Evolutionary conservation across 2,329 filamentous ascomycete genomes (phyloP).

Genomic region (Metarhizium album): DNA sequence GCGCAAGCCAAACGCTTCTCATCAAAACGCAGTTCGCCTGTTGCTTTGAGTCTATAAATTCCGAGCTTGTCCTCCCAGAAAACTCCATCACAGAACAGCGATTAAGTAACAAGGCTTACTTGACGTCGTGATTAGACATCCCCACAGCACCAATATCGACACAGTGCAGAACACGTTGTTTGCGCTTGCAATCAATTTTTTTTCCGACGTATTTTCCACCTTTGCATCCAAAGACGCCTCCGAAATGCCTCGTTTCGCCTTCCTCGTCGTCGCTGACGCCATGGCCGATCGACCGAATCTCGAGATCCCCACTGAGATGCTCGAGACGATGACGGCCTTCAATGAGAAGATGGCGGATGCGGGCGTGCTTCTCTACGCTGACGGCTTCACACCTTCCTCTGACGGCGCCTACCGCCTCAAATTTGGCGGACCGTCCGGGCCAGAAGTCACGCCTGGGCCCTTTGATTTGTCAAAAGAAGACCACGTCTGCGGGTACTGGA

Average conservation of each 20-base stretch:
- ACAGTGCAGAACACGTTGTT: neutral
- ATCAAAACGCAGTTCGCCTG: neutral
- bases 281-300: slow-evolving; percentile 12
- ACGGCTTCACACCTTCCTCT: slow-evolving; percentile 16
- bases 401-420: slow-evolving; percentile 16
- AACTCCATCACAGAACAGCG: neutral
- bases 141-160: neutral
- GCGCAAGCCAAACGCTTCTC: neutral
- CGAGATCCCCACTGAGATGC: slow-evolving; percentile 10
- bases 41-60: neutral
- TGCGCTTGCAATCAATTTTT: neutral
- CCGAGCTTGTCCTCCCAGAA: neutral
- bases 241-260: slow-evolving; percentile 19
- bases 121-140: too few species aligned
- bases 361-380: slow-evolving; percentile 17
- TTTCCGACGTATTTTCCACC: neutral
- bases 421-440: slow-evolving; percentile 11
- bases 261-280: slow-evolving; percentile 18
- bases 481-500: slow-evolving; percentile 21
- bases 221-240: neutral
- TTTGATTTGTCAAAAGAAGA: slow-evolving; percentile 17
- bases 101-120: neutral
- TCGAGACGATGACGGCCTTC: slow-evolving; percentile 16
- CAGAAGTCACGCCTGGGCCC: slow-evolving; percentile 16
- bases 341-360: slow-evolving; percentile 18